A percentile compares a stretch with the other conserved stretches of the same genome.
These are phyloP conservation scores for Eutrema japonicum DNA, from an alignment of 345 rosid species.

Conservation along the genomic window DNA sequence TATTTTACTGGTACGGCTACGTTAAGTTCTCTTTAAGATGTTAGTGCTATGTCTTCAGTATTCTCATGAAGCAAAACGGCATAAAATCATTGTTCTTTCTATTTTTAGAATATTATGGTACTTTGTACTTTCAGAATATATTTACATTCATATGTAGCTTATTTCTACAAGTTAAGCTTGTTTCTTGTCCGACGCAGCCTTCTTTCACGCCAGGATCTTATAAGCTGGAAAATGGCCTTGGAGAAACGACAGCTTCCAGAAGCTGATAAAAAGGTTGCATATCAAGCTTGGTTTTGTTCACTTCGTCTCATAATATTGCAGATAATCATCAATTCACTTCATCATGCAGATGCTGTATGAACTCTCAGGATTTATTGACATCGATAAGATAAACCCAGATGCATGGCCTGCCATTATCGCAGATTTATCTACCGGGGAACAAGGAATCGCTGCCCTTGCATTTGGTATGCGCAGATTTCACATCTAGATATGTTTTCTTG, in stretches of 20 bases:
- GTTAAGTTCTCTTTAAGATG: constrained; percentile 1
- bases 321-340: constrained; percentile 28
- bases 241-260: constrained; percentile 89
- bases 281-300: constrained; percentile 21
- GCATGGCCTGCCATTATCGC: constrained; percentile 95
- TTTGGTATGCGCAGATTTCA: constrained; percentile 65
- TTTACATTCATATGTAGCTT: constrained; percentile 21
- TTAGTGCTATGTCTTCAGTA: constrained; percentile 10
- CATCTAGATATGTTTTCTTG: constrained; percentile 22
- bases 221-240: constrained; percentile 97
- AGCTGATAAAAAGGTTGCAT: constrained; percentile 78
- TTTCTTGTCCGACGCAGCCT: constrained; percentile 55
- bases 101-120: not conserved
- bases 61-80: constrained; percentile 3
- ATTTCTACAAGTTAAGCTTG: constrained; percentile 20
- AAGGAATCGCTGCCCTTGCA: constrained; percentile 88
- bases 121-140: constrained; percentile 1
- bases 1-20: not conserved
- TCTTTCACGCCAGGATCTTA: constrained; percentile 93
- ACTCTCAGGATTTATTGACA: constrained; percentile 87
- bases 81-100: not conserved
- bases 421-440: constrained; percentile 85
- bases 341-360: constrained; percentile 58
- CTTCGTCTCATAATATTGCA: constrained; percentile 6
- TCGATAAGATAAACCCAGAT: constrained; percentile 78